Evolutionary conservation across 768 basidiomycete species (phyloP).

Genomic region (Asterophora lycoperdoides): DNA sequence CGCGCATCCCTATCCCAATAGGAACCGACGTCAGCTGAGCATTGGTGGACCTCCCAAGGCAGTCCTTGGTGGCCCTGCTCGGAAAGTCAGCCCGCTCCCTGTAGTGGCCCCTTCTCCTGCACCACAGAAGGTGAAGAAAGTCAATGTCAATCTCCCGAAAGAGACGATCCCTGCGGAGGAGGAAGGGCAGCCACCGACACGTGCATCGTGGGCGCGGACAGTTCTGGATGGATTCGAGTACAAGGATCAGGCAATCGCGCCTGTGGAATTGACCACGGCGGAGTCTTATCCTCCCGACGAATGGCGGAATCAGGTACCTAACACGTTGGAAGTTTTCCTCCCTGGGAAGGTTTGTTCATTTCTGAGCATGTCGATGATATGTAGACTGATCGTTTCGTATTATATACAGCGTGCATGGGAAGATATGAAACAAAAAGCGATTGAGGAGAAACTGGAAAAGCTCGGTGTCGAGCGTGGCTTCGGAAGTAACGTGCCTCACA

Average conservation of each 20-base stretch:
- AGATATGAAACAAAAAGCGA: conserved; percentile 58
- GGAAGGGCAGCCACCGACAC: conserved; percentile 37
- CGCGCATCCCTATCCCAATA: conserved; percentile 49
- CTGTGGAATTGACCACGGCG: conserved; percentile 37
- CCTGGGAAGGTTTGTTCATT: conserved; percentile 63
- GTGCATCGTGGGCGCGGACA: conserved; percentile 57
- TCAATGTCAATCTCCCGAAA: conserved; percentile 66
- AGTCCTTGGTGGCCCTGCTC: conserved; percentile 71
- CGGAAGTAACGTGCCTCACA: conserved; percentile 50
- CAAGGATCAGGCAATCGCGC: conserved; percentile 19
- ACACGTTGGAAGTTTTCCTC: conserved; percentile 74
- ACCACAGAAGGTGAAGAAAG: conserved; percentile 58
- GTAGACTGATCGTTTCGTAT: conserved; percentile 9
- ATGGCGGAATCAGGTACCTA: conserved; percentile 54
- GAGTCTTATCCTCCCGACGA: conserved; percentile 63
- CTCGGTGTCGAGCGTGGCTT: conserved; percentile 72
- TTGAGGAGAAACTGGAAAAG: conserved; percentile 78
- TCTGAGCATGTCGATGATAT: conserved; percentile 1
- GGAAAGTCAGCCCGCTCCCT: conserved; percentile 69
- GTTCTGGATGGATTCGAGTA: conserved; percentile 35
- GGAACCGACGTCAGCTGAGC: conserved; percentile 67
- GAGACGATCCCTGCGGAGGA: conserved; percentile 51
- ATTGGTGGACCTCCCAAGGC: conserved; percentile 90
- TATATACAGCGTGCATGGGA: conserved; percentile 66
- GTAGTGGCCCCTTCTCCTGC: conserved; percentile 26